Conservation (phyloP, 78 protist genomes). For the Cavenderia fasciculata region DNA sequence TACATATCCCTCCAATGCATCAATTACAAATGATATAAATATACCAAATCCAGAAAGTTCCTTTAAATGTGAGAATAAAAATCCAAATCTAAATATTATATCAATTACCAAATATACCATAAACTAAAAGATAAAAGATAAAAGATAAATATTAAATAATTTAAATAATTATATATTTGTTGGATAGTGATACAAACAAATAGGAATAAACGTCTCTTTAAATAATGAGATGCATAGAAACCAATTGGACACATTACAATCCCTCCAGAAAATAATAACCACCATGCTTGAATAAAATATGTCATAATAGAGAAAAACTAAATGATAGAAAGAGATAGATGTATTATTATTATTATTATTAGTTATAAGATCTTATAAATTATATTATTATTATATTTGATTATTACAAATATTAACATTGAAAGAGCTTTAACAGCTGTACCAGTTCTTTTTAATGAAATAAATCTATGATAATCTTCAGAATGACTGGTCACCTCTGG, state of each 20-base stretch:
- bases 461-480: slow-evolving; percentile 21
- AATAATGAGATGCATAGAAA: slow-evolving; percentile 25
- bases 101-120: slow-evolving; percentile 25
- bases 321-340: neutral
- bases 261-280: slow-evolving; percentile 66
- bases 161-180: neutral
- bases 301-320: slow-evolving; percentile 60
- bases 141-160: neutral
- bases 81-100: slow-evolving; percentile 53
- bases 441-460: slow-evolving; percentile 30
- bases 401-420: slow-evolving; percentile 26
- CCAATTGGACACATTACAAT: slow-evolving; percentile 37
- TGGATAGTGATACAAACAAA: neutral
- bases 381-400: neutral
- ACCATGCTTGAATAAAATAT: slow-evolving; percentile 63
- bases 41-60: slow-evolving; percentile 47
- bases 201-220: slow-evolving; percentile 13
- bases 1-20: slow-evolving; percentile 31
- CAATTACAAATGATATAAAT: slow-evolving; percentile 8
- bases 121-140: slow-evolving; percentile 18
- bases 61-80: slow-evolving; percentile 13
- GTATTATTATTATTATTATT: neutral
- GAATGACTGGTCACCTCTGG: slow-evolving; percentile 24
- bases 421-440: slow-evolving; percentile 27
- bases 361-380: neutral